Percentiles rank a stretch among this genome's conserved stretches.
These are phyloP conservation scores for Monosporascus cannonballus DNA, from an alignment of 2,329 filamentous ascomycete genomes.

Conservation along the genomic window DNA sequence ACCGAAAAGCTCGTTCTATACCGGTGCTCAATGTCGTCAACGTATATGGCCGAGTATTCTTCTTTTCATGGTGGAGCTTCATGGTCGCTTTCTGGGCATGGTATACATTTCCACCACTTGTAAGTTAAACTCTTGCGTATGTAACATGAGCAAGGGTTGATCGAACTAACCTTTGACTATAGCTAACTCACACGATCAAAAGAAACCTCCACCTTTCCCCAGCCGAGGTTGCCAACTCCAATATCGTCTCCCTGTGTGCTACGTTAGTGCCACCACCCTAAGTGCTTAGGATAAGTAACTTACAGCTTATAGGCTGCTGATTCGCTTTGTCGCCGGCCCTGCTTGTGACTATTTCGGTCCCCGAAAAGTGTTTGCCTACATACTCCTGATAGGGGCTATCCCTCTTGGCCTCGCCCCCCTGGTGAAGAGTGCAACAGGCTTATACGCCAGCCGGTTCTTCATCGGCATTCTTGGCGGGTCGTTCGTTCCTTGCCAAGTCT, in stretches of 20 bases:
- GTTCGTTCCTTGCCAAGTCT: conserved; percentile 85
- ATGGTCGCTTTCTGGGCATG: conserved; percentile 80
- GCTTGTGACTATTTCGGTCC: conserved; percentile 83
- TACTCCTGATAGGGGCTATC: conserved; percentile 71
- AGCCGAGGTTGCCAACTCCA: conserved; percentile 76
- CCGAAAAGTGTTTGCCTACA: conserved; percentile 69
- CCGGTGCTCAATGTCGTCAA: conserved; percentile 74
- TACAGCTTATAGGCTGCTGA: conserved; percentile 48
- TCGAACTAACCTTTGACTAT: conserved; percentile 12
- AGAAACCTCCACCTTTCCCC: conserved; percentile 67
- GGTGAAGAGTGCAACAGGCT: conserved; percentile 58
- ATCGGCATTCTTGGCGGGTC: conserved; percentile 72
- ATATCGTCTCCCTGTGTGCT: conserved; percentile 73
- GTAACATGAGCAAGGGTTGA: conserved; percentile 1
- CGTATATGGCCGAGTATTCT: conserved; percentile 79
- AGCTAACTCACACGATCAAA: conserved; percentile 71
- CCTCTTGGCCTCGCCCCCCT: conserved; percentile 79
- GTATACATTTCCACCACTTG: conserved; percentile 85
- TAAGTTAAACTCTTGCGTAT: conserved; percentile 34
- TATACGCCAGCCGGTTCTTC: conserved; percentile 74
- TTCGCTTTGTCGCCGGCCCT: conserved; percentile 73
- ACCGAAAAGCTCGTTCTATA: conserved; percentile 73
- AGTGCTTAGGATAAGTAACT: not conserved
- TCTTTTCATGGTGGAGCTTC: conserved; percentile 56
- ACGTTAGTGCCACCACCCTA: conserved; percentile 40